Base-by-base conservation (phyloP, 164 flowering plant species). In the Chimonanthus praecox region DNA sequence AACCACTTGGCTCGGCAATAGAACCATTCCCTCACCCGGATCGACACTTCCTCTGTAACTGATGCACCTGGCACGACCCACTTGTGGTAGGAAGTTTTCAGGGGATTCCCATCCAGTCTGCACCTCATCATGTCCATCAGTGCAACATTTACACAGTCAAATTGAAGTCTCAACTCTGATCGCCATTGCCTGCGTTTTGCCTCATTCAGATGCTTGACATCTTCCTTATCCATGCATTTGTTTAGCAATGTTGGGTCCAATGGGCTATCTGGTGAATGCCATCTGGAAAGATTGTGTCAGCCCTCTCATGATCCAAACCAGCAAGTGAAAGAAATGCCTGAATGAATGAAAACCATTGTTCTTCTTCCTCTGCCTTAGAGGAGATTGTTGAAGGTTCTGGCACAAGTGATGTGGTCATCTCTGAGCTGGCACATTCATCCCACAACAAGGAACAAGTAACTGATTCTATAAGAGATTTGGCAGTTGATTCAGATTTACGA, bases 381-480 rank as follows among this genome's bases (percentile, higher is more conserved):
- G 81, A 71, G 54, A 48, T 66, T 49, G 47, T 62, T 3, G 85
- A 61, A 18, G 78, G 72, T n/a, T 78, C 81, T n/a, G 68, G 48
- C 15, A 83, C 68, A 74, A 74, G 76, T 20, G 78, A 72, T 68
- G 77, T 78, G 46, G 88, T 79, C 49, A 83, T 70, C 43, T 83
- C 86, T 43, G 81, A 72, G 76, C 77, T 78, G 60, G 60, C 60
- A 8, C 82, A 80, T 68, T 87, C 89, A 72, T 87, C 90, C 92
- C 90, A 90, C n/a, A 91, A 85, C 66, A 89, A 82, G 43, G 90
- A 85, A 47, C 98, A 87, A 8, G 94, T 87, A 71, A 95, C 80
- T 63, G 97, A 89, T 77, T 77, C 92, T 67, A 92, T 89, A 0
- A 96, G 96, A 58, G 97, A 95, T 76, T 89, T 92, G 78, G 85